These are phyloP conservation scores for Saccharomyces hybrid DNA, from an alignment of 1,139 yeast species.

Conservation along the genomic window DNA sequence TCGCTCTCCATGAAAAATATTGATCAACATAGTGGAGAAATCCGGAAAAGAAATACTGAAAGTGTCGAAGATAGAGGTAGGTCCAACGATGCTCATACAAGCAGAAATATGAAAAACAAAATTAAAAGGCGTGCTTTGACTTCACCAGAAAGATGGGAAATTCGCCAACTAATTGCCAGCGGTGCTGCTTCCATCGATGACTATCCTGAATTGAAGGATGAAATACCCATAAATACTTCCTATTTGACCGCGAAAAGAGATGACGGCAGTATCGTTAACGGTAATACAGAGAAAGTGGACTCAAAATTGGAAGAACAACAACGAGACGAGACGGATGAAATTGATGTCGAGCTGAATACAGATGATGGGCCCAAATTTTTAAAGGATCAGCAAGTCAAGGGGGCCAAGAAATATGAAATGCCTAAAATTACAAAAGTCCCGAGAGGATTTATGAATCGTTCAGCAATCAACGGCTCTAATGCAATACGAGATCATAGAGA, in stretches of 20 bases:
- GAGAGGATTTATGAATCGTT: conserved; percentile 69
- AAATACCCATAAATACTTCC: conserved; percentile 31
- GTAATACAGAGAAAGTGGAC: background rate
- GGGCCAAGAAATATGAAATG: conserved; percentile 43
- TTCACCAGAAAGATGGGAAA: conserved; percentile 89
- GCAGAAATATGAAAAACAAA: conserved; percentile 6
- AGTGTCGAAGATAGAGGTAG: conserved; percentile 27
- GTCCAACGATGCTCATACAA: conserved; percentile 11
- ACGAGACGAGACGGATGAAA: conserved; percentile 44
- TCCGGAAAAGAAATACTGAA: conserved; percentile 16
- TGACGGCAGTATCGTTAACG: conserved; percentile 13
- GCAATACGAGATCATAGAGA: conserved; percentile 62
- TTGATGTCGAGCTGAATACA: conserved; percentile 65
- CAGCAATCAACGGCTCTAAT: conserved; percentile 71
- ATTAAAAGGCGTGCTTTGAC: conserved; percentile 47
- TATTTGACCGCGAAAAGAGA: conserved; percentile 17
- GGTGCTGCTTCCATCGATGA: conserved; percentile 67
- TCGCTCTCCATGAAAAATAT: conserved; percentile 67
- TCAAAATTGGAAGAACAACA: background rate
- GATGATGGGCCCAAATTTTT: conserved; percentile 65
- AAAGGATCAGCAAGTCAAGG: conserved; percentile 40
- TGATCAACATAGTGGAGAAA: conserved; percentile 63
- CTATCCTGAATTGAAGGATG: conserved; percentile 61
- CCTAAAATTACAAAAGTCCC: conserved; percentile 59
- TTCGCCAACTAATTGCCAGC: conserved; percentile 71